Base-by-base conservation (phyloP, 1,284 basidiomycete genomes). In the Pyrrhoderma lamaoense region DNA sequence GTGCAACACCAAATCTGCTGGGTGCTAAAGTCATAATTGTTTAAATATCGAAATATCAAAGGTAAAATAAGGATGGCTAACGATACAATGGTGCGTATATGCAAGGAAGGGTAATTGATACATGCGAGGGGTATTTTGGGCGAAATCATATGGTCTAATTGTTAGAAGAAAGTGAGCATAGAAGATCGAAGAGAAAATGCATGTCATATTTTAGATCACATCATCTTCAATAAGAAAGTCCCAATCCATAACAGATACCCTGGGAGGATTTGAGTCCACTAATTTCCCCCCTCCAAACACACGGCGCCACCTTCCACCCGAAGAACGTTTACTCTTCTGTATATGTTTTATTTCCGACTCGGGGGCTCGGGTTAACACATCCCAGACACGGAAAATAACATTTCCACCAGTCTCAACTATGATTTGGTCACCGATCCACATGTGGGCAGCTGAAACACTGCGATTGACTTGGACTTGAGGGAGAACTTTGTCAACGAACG, bases 311-410 rank as follows among this genome's bases (percentile, higher is more conserved):
- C 38, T 16, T 14, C 38, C 38, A 18, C 51, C 27, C 27, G 27
- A 31, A 31, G 27, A 31, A 11, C 27, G 27, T 31, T 31, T 31
- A 11, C 80, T 73, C 64, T 77, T 82, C 62, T 82, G 68, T 1
- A 72, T 68, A 65, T 85, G 51, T 80, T 72, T 64, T 76, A 34
- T 82, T 61, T 83, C 68, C 1, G 72, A 77, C 62, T 88, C 85
- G 11, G 82, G 77, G 45, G 76, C 70, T 54, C 75, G 72, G 11
- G 78, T 76, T 56, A 75, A 71, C 53, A 83, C 74, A 61, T 88
- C 82, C 85, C 85, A 88, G 83, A 87, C 86, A 27, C 80, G 77
- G 64, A 88, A 83, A 2, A 72, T 75, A 49, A 88, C 73, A 35
- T 64, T 66, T 8, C 85, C 85, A 13, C 61, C 59, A 19, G 83